Conservation (phyloP, 75 land plant genomes). For the Sequoiadendron giganteum region DNA sequence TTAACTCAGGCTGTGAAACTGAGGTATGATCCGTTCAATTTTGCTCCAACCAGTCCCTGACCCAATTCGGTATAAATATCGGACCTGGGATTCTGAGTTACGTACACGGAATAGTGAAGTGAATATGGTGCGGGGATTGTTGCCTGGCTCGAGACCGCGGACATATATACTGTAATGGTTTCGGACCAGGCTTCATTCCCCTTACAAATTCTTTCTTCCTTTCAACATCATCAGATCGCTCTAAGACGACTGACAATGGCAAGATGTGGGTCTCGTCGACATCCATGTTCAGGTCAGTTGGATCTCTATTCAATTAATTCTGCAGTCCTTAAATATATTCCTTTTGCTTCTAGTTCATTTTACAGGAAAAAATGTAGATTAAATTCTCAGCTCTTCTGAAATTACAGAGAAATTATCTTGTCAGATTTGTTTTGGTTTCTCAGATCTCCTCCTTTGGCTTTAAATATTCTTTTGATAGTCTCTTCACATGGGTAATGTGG, state of each 20-base stretch:
- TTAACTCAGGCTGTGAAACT: neutral
- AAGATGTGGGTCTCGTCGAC: neutral
- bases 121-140: neutral
- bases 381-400: too few relatives aligned
- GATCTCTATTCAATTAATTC: neutral
- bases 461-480: too few relatives aligned
- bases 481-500: too few relatives aligned
- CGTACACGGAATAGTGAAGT: neutral
- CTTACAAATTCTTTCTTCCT: neutral
- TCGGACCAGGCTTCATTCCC: slow-evolving; percentile 20
- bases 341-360: too few relatives aligned
- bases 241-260: neutral
- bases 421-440: neutral
- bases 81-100: neutral
- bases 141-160: neutral
- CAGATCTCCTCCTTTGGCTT: neutral
- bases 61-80: neutral
- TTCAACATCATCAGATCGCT: neutral
- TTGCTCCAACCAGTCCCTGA: neutral
- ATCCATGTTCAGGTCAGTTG: neutral
- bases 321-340: neutral
- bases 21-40: neutral
- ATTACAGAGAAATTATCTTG: neutral
- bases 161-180: neutral
- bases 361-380: too few relatives aligned